Conservation (phyloP, 441 rosid genomes). For the Populus tomentosa region DNA sequence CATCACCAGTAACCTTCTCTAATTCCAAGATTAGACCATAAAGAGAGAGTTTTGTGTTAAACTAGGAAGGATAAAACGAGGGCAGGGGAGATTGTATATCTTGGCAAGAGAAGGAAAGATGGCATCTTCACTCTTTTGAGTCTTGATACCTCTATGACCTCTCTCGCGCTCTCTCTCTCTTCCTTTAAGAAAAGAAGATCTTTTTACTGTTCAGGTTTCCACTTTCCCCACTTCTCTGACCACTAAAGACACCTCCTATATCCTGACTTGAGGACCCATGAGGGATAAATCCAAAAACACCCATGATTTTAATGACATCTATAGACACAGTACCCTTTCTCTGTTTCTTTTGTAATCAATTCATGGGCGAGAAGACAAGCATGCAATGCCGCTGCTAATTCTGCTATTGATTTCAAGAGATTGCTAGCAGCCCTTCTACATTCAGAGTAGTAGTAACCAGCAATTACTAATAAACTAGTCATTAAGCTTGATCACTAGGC, state of each 20-base stretch:
- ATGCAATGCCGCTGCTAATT: not conserved
- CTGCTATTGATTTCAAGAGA: not conserved
- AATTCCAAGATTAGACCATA: conserved; percentile 17
- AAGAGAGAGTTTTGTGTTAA: not conserved
- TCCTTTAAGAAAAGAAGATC: conserved; percentile 23
- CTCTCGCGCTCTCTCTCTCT: not conserved
- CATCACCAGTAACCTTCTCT: conserved; percentile 14
- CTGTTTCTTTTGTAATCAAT: not conserved
- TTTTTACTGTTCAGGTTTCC: conserved; percentile 48
- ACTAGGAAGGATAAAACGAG: not conserved
- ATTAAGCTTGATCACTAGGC: not conserved
- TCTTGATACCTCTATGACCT: no score
- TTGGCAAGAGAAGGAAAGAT: not conserved
- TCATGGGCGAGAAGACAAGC: not conserved
- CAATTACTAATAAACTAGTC: not conserved
- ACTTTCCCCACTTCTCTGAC: conserved; percentile 73
- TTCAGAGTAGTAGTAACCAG: not conserved
- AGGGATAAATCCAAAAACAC: not conserved
- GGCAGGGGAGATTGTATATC: no score
- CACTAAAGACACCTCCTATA: conserved; percentile 33
- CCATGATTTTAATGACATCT: not conserved
- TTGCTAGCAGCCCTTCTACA: not conserved
- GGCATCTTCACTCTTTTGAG: not conserved
- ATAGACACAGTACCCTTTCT: no score
- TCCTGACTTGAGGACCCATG: not conserved